phyloP scores from a whole-genome alignment of 441 rosid species.

The Kokia cookei region DNA sequence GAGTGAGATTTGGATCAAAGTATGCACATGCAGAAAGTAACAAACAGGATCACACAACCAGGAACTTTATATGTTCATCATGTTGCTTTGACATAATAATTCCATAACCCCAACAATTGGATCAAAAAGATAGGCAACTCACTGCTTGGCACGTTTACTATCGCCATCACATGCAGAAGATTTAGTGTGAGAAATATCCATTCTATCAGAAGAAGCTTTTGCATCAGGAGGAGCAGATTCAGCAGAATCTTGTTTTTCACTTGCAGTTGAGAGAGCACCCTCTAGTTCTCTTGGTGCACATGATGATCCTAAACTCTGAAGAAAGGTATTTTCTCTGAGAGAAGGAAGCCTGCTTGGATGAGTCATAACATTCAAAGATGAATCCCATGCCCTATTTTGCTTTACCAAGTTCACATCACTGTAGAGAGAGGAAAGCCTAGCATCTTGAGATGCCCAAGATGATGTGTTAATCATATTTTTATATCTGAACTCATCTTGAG shows the following conservation, averaged over 20 bases:
- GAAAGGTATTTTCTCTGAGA: conserved; percentile 42
- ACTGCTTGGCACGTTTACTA: conserved; percentile 98
- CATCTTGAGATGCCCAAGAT: conserved; percentile 63
- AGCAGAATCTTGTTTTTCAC: conserved; percentile 54
- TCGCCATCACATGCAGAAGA: conserved; percentile 65
- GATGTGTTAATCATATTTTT: conserved; percentile 35
- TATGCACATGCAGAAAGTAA: background rate
- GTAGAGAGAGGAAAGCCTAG: conserved; percentile 40
- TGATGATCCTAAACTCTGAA: conserved; percentile 48
- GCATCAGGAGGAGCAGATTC: conserved; percentile 50
- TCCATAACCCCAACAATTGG: background rate
- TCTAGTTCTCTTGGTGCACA: conserved; percentile 46
- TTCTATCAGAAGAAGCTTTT: conserved; percentile 50
- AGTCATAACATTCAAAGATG: conserved; percentile 31
- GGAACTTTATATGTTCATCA: background rate
- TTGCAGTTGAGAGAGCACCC: conserved; percentile 29
- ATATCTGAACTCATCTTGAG: conserved; percentile 57
- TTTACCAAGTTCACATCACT: conserved; percentile 44
- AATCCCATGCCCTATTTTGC: conserved; percentile 62
- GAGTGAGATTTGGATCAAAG: background rate
- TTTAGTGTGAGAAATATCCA: conserved; percentile 45
- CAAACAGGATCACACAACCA: background rate
- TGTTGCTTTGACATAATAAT: background rate
- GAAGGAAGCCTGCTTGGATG: conserved; percentile 49
- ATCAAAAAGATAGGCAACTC: conserved; percentile 27